Conservation (phyloP, 176 grass and related monocot genomes). For the Phoenix roebelenii region DNA sequence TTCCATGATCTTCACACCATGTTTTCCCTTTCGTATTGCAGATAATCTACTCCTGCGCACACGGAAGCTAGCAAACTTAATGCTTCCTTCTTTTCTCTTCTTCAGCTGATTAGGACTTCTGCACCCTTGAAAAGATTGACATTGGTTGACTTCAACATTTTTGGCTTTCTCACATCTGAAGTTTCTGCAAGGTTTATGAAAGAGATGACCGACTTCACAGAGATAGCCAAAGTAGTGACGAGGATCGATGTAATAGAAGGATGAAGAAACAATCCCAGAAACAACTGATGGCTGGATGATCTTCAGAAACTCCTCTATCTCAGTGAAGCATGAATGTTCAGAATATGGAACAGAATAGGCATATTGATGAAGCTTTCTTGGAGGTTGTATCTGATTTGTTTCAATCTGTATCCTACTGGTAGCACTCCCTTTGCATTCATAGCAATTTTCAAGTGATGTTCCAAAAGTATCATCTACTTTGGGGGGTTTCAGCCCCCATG, state of each 20-base stretch:
- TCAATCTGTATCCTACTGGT: slow-evolving; percentile 9
- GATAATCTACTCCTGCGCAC: slow-evolving; percentile 38
- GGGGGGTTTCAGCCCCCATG: slow-evolving; percentile 35
- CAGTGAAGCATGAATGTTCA: slow-evolving; percentile 64
- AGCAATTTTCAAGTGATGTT: slow-evolving; percentile 20
- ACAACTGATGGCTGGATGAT: slow-evolving; percentile 39
- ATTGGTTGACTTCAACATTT: slow-evolving; percentile 25
- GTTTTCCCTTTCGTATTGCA: slow-evolving; percentile 33
- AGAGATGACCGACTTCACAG: slow-evolving; percentile 12
- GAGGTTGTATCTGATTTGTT: slow-evolving; percentile 29
- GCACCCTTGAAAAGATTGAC: not conserved
- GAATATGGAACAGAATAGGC: slow-evolving; percentile 67
- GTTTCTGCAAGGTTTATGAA: slow-evolving; percentile 13
- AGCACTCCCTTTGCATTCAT: slow-evolving; percentile 2
- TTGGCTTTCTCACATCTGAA: slow-evolving; percentile 3
- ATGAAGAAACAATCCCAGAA: slow-evolving; percentile 43
- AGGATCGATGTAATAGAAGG: slow-evolving; percentile 54
- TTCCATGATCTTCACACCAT: slow-evolving; percentile 43
- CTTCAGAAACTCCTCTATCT: slow-evolving; percentile 64
- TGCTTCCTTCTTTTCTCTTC: slow-evolving; percentile 23
- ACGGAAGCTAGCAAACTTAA: slow-evolving; percentile 23
- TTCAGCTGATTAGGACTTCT: slow-evolving; percentile 26
- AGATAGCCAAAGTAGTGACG: slow-evolving; percentile 41
- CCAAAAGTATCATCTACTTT: slow-evolving; percentile 1
- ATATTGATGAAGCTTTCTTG: slow-evolving; percentile 46